Conservation (phyloP, 495 filamentous ascomycete species). For the Daldinia vernicosa region DNA sequence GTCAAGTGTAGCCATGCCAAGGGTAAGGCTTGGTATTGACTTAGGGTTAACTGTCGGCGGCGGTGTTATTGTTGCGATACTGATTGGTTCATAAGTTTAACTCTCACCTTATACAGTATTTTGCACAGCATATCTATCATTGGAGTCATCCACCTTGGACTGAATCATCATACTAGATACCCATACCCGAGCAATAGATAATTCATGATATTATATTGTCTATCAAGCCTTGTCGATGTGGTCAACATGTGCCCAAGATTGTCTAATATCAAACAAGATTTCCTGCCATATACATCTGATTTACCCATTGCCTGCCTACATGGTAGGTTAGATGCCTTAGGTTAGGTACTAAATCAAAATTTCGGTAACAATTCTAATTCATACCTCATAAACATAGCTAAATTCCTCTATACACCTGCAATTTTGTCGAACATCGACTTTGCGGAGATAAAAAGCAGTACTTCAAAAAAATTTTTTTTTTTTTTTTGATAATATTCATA, state of each 20-base stretch:
- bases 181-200: neutral
- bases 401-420: no score
- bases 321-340: no score
- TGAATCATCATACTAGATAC: neutral
- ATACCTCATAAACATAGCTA: no score
- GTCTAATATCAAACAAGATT: neutral
- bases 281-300: no score
- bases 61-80: conserved; percentile 7
- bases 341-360: no score
- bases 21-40: neutral
- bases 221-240: neutral
- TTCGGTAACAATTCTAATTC: no score
- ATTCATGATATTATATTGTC: neutral
- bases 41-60: conserved; percentile 6
- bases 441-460: no score
- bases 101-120: neutral
- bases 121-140: neutral
- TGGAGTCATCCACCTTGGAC: neutral
- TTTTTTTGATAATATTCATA: no score
- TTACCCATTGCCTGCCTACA: no score
- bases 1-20: conserved; percentile 21
- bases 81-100: neutral
- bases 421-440: no score
- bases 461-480: no score
- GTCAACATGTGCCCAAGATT: neutral